A percentile compares a stretch with the other conserved stretches of the same genome.
Evolutionary conservation across 2,329 filamentous ascomycete species (phyloP).

Genomic region (Fusarium sp.): DNA sequence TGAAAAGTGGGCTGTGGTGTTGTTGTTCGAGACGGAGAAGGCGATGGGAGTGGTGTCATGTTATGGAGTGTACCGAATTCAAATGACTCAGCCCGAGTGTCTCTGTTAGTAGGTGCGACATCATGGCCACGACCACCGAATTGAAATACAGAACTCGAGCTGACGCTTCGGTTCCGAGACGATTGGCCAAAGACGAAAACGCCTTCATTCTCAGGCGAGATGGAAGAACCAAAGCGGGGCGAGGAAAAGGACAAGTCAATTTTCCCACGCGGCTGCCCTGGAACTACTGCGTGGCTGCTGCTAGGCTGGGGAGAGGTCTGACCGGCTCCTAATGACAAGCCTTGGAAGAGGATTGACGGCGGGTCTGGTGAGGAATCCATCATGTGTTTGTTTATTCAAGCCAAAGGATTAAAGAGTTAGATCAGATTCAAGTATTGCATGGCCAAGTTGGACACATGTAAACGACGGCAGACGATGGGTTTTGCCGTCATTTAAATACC

Average conservation of each 20-base stretch:
- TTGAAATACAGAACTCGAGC: neutral
- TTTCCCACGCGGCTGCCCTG: neutral
- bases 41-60: conserved; percentile 2
- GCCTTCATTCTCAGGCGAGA: too few species aligned
- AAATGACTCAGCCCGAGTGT: neutral
- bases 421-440: neutral
- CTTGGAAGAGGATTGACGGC: neutral
- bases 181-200: conserved; percentile 13
- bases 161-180: neutral
- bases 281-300: neutral
- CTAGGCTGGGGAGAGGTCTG: neutral
- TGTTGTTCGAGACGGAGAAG: neutral
- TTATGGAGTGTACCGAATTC: conserved; percentile 7
- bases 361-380: neutral
- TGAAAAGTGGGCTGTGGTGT: neutral
- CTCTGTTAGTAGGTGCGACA: neutral
- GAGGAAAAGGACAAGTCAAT: conserved; percentile 1
- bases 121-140: neutral
- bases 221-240: neutral
- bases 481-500: neutral
- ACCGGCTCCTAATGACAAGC: conserved; percentile 2
- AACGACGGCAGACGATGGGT: neutral
- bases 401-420: neutral
- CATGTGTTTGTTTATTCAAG: neutral
- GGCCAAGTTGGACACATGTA: too few species aligned